Percentiles rank a stretch among this genome's conserved stretches.
phyloP scores from a whole-genome alignment of 495 filamentous ascomycete species.

The Margaritispora aquatica region DNA sequence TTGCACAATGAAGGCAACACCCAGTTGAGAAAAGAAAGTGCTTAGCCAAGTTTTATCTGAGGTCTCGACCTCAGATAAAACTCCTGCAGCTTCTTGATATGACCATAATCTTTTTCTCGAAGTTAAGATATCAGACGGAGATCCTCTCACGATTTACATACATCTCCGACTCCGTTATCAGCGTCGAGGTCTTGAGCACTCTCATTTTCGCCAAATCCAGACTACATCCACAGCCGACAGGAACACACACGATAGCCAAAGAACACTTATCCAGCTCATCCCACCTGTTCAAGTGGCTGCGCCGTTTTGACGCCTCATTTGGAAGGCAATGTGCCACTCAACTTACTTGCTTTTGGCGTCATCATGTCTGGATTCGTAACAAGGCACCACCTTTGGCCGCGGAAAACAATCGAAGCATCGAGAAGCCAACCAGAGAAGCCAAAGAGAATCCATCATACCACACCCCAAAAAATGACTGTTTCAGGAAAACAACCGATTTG shows the following conservation, averaged over 20 bases:
- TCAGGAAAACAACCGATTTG: not conserved
- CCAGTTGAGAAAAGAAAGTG: no score
- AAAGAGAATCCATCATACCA: not conserved
- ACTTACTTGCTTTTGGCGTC: not conserved
- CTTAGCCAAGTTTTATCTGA: no score
- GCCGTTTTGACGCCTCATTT: not conserved
- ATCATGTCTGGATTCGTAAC: not conserved
- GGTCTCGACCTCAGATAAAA: no score
- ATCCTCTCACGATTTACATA: no score
- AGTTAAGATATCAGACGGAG: no score
- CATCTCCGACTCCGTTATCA: no score
- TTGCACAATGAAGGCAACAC: no score
- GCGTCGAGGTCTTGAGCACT: no score
- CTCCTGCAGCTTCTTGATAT: no score
- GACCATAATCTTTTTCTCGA: no score
- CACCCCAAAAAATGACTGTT: not conserved
- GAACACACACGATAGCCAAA: conserved; percentile 1
- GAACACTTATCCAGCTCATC: not conserved
- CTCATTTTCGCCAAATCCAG: not conserved
- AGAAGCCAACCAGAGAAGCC: not conserved
- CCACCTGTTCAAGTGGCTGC: not conserved
- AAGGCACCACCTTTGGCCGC: not conserved
- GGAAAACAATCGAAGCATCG: not conserved
- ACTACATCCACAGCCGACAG: not conserved
- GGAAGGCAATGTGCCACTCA: not conserved